A percentile compares a stretch with the other conserved stretches of the same genome.
Evolutionary conservation across 2,329 filamentous ascomycete genomes (phyloP).

Genomic region (Didymosphaeria variabile): DNA sequence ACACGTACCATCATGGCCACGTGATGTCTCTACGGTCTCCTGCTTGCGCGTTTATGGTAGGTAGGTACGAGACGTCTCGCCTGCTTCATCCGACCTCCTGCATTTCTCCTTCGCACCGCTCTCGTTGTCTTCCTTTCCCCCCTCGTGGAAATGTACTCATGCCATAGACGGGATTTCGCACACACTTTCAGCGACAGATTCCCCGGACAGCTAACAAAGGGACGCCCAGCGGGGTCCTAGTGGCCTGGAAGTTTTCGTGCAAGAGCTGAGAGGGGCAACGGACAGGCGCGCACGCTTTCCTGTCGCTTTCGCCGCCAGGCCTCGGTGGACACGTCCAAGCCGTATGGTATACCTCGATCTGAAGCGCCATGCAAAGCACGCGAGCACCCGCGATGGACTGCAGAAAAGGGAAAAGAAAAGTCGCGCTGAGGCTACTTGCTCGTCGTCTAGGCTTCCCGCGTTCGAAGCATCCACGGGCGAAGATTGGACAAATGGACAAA

Average conservation of each 20-base stretch:
- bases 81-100: background rate
- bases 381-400: background rate
- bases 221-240: background rate
- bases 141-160: background rate
- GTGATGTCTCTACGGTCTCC: background rate
- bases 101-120: background rate
- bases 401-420: slow-evolving; percentile 6
- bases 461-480: slow-evolving; percentile 2
- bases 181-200: background rate
- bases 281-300: background rate
- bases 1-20: background rate
- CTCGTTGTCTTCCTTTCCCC: background rate
- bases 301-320: background rate
- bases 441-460: background rate
- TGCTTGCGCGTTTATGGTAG: background rate
- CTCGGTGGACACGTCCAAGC: background rate
- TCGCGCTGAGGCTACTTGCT: background rate
- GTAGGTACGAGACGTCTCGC: background rate
- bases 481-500: slow-evolving; percentile 1
- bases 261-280: background rate
- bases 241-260: background rate
- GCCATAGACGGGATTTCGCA: background rate
- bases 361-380: background rate
- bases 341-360: background rate
- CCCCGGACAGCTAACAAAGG: background rate